phyloP scores from a whole-genome alignment of 1,284 basidiomycete genomes.

The Malassezia arunalokei region DNA sequence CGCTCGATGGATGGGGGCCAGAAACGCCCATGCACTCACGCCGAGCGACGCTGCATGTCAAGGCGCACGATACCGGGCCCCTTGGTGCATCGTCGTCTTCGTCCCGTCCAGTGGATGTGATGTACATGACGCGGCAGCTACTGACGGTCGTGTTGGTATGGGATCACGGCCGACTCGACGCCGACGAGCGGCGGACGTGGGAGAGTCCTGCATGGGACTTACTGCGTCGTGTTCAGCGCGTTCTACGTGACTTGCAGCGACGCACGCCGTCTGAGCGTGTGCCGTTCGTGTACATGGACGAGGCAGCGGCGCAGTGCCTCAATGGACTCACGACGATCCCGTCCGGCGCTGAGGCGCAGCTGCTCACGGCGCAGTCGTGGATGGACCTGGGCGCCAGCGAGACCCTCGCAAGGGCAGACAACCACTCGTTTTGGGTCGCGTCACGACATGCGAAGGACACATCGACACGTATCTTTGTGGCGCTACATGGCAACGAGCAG shows the following conservation, averaged over 20 bases:
- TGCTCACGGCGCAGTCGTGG: slow-evolving; percentile 2
- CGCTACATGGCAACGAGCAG: slow-evolving; percentile 6
- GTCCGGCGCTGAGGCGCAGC: slow-evolving; percentile 7
- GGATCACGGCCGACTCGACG: neutral
- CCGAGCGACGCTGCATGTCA: neutral
- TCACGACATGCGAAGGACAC: neutral
- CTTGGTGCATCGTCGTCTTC: neutral
- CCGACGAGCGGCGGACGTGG: neutral
- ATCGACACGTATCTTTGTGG: slow-evolving; percentile 5
- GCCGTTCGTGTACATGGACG: slow-evolving; percentile 7
- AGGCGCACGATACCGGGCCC: neutral
- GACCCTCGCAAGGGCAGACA: slow-evolving; percentile 9
- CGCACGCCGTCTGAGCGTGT: neutral
- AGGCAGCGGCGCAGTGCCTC: neutral
- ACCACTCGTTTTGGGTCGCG: slow-evolving; percentile 9
- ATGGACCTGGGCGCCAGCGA: slow-evolving; percentile 6
- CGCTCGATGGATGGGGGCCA: slow-evolving; percentile 14
- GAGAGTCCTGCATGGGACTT: slow-evolving; percentile 3
- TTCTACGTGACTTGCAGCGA: slow-evolving; percentile 8
- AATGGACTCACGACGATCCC: neutral
- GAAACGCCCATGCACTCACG: slow-evolving; percentile 8
- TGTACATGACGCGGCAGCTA: slow-evolving; percentile 7
- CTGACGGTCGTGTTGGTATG: slow-evolving; percentile 12
- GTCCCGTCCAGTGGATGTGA: neutral
- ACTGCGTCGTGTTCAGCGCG: slow-evolving; percentile 8